Evolutionary conservation across 2,329 filamentous ascomycete genomes (phyloP).

Genomic region (Arthrobotrys entomopaga): DNA sequence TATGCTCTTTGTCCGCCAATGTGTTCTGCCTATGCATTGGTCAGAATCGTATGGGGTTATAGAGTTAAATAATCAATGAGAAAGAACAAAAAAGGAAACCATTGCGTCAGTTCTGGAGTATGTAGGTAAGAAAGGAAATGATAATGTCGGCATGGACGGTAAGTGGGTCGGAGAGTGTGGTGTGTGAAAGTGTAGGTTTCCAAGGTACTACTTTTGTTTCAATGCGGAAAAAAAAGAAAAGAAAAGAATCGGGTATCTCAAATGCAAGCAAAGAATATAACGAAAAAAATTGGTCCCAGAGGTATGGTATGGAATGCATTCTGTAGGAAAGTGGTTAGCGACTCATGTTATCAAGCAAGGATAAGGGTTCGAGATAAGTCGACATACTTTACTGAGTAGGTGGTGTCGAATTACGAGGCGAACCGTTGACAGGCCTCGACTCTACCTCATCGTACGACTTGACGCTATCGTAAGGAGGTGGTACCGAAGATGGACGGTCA

Average conservation of each 20-base stretch:
- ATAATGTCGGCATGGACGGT: slow-evolving; percentile 11
- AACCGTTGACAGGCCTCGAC: slow-evolving; percentile 40
- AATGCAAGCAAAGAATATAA: slow-evolving; percentile 36
- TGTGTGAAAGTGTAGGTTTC: slow-evolving; percentile 28
- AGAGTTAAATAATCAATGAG: slow-evolving; percentile 25
- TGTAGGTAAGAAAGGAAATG: slow-evolving; percentile 5
- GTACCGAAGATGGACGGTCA: slow-evolving; percentile 50
- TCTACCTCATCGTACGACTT: slow-evolving; percentile 55
- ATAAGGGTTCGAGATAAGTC: slow-evolving; percentile 4
- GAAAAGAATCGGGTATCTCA: slow-evolving; percentile 46
- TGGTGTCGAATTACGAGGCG: slow-evolving; percentile 32
- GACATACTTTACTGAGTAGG: slow-evolving; percentile 49
- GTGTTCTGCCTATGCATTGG: slow-evolving; percentile 49
- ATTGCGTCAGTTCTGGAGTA: not conserved
- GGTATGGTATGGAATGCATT: slow-evolving; percentile 9
- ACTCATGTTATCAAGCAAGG: not conserved
- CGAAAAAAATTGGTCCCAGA: slow-evolving; percentile 31
- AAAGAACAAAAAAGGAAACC: slow-evolving; percentile 8
- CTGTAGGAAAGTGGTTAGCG: slow-evolving; percentile 15
- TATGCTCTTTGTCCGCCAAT: slow-evolving; percentile 50
- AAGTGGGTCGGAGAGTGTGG: slow-evolving; percentile 1
- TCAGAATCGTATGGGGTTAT: slow-evolving; percentile 51
- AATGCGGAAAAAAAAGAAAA: slow-evolving; percentile 31
- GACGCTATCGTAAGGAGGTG: slow-evolving; percentile 54
- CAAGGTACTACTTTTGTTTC: slow-evolving; percentile 48